These are phyloP conservation scores for Backusella sp. DNA, from an alignment of 192 early-diverging fungal genomes.

Conservation along the genomic window DNA sequence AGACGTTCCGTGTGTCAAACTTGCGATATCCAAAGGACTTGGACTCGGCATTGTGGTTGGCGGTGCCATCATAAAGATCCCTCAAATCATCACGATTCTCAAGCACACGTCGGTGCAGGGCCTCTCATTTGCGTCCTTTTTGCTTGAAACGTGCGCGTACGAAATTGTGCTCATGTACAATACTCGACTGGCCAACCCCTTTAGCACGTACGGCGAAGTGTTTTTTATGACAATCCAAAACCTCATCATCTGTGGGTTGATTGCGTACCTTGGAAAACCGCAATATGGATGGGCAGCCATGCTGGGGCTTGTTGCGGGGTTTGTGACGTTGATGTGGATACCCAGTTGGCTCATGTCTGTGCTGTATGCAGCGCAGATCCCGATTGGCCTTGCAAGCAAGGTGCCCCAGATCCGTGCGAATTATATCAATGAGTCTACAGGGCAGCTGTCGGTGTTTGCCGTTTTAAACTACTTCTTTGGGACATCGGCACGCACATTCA, in stretches of 20 bases:
- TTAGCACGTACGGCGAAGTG: constrained; percentile 86
- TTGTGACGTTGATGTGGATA: constrained; percentile 1
- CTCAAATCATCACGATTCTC: constrained; percentile 93
- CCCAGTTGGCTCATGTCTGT: constrained; percentile 11
- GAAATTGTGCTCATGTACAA: constrained; percentile 88
- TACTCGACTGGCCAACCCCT: constrained; percentile 75
- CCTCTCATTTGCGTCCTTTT: constrained; percentile 75
- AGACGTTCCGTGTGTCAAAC: constrained; percentile 73
- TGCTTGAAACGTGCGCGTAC: constrained; percentile 83
- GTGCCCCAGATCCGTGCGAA: constrained; percentile 90
- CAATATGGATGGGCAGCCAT: constrained; percentile 39
- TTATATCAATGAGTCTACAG: constrained; percentile 79
- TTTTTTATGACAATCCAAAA: constrained; percentile 87
- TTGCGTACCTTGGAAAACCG: constrained; percentile 48
- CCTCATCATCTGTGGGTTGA: constrained; percentile 70
- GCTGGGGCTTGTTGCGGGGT: constrained; percentile 34
- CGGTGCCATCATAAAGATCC: constrained; percentile 89
- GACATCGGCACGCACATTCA: constrained; percentile 82
- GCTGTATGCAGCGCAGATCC: constrained; percentile 54
- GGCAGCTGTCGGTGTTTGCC: constrained; percentile 89
- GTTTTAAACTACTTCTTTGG: constrained; percentile 88
- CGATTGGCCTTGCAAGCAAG: constrained; percentile 76
- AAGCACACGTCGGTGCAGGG: constrained; percentile 67
- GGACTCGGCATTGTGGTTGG: constrained; percentile 91
- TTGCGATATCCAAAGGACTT: constrained; percentile 86